Conservation (phyloP, 192 early-diverging fungal species). For the Coemansia sp. region DNA sequence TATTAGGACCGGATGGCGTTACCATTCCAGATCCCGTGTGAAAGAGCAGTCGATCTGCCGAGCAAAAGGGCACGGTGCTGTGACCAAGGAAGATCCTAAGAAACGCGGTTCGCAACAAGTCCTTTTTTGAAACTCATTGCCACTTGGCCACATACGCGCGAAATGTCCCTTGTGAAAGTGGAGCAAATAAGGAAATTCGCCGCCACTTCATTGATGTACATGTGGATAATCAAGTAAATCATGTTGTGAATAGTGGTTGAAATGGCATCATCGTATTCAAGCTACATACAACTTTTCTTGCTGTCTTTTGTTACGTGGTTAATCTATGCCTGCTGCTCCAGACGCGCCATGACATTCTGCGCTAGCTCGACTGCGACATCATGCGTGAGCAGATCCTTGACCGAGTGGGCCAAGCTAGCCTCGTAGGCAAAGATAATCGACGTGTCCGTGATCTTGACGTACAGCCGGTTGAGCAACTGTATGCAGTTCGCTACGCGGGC, state of each 20-base stretch:
- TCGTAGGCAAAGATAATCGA: slow-evolving; percentile 93
- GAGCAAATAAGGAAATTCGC: neutral
- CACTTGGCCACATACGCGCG: neutral
- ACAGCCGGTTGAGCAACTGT: slow-evolving; percentile 72
- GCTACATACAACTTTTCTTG: neutral
- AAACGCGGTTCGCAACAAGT: neutral
- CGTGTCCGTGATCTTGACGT: slow-evolving; percentile 85
- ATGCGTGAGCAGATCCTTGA: slow-evolving; percentile 66
- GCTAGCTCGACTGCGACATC: slow-evolving; percentile 54
- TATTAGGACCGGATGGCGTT: slow-evolving; percentile 1
- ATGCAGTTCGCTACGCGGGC: slow-evolving; percentile 92
- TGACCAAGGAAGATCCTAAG: neutral
- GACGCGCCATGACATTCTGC: slow-evolving; percentile 31
- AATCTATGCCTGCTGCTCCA: slow-evolving; percentile 21
- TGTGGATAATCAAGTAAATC: neutral
- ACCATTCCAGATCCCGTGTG: slow-evolving; percentile 1
- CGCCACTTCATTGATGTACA: neutral
- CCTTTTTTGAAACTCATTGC: neutral
- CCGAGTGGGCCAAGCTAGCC: slow-evolving; percentile 64
- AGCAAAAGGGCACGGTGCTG: slow-evolving; percentile 1
- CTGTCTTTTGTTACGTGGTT: neutral
- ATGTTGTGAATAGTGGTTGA: neutral
- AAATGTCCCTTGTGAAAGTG: neutral
- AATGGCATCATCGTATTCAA: slow-evolving; percentile 2
- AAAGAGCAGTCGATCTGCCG: slow-evolving; percentile 3